A percentile compares a stretch with the other conserved stretches of the same genome.
Conservation (phyloP, 2,329 filamentous ascomycete genomes). For the Fonsecaea monophora region DNA sequence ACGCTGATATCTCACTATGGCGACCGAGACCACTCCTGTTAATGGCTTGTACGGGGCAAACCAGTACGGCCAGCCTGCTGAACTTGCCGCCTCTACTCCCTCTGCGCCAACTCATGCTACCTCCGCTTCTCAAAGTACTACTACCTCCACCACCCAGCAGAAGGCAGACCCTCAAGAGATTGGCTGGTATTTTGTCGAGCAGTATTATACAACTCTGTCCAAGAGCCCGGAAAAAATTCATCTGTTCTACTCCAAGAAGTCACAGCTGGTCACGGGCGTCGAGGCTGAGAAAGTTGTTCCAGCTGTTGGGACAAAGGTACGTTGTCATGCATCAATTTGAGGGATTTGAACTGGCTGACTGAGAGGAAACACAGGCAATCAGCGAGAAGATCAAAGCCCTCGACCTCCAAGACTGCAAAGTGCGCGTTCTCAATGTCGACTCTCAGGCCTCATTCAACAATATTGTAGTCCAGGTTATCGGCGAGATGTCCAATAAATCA, state of each 20-base stretch:
- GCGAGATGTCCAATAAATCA: slow-evolving; percentile 93
- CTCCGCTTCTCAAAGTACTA: slow-evolving; percentile 39
- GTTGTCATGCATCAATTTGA: slow-evolving; percentile 43
- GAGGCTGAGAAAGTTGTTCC: slow-evolving; percentile 90
- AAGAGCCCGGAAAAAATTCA: slow-evolving; percentile 91
- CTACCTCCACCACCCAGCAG: slow-evolving; percentile 43
- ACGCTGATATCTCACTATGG: slow-evolving; percentile 32
- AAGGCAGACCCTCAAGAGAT: slow-evolving; percentile 74
- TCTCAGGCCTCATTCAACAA: slow-evolving; percentile 90
- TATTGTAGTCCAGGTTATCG: slow-evolving; percentile 97
- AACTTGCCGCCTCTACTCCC: slow-evolving; percentile 40
- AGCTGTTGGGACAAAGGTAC: slow-evolving; percentile 84
- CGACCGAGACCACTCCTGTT: slow-evolving; percentile 36
- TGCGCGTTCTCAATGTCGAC: slow-evolving; percentile 96
- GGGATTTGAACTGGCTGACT: slow-evolving; percentile 12
- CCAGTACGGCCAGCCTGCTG: slow-evolving; percentile 40
- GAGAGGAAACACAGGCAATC: slow-evolving; percentile 68
- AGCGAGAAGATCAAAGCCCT: slow-evolving; percentile 92
- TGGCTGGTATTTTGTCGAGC: slow-evolving; percentile 99
- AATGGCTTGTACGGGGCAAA: slow-evolving; percentile 38
- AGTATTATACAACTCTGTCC: slow-evolving; percentile 98
- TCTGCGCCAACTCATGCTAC: slow-evolving; percentile 35
- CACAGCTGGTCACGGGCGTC: slow-evolving; percentile 89
- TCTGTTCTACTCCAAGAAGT: slow-evolving; percentile 95
- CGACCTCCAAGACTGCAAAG: slow-evolving; percentile 96